Base-by-base conservation (phyloP, 805 yeast species). In the Metschnikowia hibisci region DNA sequence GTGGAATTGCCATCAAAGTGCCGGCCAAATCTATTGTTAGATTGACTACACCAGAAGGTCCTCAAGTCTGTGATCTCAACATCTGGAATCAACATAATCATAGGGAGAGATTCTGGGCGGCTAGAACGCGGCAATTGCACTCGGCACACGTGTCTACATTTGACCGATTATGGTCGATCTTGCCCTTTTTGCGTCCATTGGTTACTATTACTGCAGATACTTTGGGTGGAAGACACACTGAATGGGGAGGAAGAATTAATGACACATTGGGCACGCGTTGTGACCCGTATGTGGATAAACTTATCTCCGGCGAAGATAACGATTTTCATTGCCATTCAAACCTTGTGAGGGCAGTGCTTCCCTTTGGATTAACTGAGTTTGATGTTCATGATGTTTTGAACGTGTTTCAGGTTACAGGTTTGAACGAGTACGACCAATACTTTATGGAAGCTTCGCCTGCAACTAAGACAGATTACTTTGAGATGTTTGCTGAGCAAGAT, bases 371-470 rank as follows among this genome's bases (percentile, higher is more conserved):
- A 55, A 76, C 79, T 15, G 87, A 81, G 56, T 76, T 69, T 46
- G 85, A 81, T 52, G 82, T 81, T 29, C 87, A 81, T 54, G 86
- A 81, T 52, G 86, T 81, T 6, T 64, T 81, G 53, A 81, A 81
- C 60, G 84, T 81, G 28, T 81, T 81, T 63, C 87, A 81, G 59
- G 78, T 81, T 46, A 81, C 86, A 1, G 87, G 87, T 0, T 67
- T 80, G 50, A 78, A 79, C 50, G 82, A 78, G 47, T 64, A 77
- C 50, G 86, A 81, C 56, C 82, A 78, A 56, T 81, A 81, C 58
- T 81, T 77, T 57, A 81, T 80, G 86, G 85, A 80, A 55, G 75
- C 86, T 1, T 79, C 82, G 49, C 87, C 87, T 1, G 81, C 86
- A 2, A 64, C 71, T 28, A 61, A 66, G 33, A 77, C 71, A 11